Evolutionary conservation across 2,329 filamentous ascomycete genomes (phyloP).

Genomic region (Huntiella savannae): DNA sequence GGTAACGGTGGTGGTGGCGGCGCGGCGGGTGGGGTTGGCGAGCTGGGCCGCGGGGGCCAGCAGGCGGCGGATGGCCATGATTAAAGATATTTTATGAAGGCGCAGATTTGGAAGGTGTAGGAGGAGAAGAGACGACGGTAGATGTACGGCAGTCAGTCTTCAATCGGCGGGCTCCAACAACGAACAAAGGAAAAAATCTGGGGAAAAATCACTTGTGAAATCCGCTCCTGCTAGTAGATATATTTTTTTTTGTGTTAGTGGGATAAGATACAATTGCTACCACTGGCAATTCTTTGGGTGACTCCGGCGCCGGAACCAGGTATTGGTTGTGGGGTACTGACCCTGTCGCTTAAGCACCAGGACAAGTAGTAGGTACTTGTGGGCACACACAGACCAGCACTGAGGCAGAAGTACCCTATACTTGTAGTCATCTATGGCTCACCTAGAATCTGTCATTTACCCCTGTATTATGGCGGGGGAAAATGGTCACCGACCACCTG

Average conservation of each 20-base stretch:
- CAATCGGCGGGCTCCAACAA: not conserved
- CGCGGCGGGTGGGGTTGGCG: conserved; percentile 13
- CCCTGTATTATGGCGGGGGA: too few relatives aligned
- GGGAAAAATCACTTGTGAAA: not conserved
- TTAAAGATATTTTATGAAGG: conserved; percentile 9
- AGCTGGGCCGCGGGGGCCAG: conserved; percentile 23
- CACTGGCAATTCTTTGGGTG: not conserved
- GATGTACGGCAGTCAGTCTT: too few relatives aligned
- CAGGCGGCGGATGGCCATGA: conserved; percentile 28
- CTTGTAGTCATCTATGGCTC: too few relatives aligned
- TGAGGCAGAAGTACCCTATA: too few relatives aligned
- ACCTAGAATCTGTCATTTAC: too few relatives aligned
- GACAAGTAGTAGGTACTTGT: not conserved
- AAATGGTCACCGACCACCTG: too few relatives aligned
- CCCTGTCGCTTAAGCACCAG: not conserved
- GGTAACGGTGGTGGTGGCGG: conserved; percentile 9
- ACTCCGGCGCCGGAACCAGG: conserved; percentile 3
- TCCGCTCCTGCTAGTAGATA: conserved; percentile 3
- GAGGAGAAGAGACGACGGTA: not conserved
- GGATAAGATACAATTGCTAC: not conserved
- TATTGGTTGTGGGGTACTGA: not conserved
- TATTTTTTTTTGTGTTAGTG: conserved; percentile 7
- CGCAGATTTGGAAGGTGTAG: not conserved
- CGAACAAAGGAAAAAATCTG: not conserved
- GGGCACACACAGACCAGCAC: too few relatives aligned